These are phyloP conservation scores for Choiromyces venosus DNA, from an alignment of 495 filamentous ascomycete species.

Conservation along the genomic window DNA sequence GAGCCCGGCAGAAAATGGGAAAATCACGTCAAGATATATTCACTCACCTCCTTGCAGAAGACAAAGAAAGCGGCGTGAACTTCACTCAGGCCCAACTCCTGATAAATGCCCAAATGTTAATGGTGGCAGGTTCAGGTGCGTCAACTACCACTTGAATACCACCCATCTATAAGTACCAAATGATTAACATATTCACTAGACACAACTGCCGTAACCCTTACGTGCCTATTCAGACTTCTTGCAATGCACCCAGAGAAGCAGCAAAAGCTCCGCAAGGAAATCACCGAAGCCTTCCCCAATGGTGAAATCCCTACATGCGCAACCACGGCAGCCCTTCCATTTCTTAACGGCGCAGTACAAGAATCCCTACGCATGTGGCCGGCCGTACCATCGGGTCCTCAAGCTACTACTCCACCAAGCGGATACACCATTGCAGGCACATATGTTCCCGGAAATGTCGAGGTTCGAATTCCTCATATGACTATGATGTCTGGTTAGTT, in stretches of 20 bases:
- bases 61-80: conserved; percentile 7
- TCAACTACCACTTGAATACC: conserved; percentile 11
- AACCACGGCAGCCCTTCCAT: conserved; percentile 26
- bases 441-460: conserved; percentile 46
- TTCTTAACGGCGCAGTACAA: conserved; percentile 50
- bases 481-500: background rate
- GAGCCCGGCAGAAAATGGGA: conserved; percentile 18
- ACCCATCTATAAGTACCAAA: conserved; percentile 9
- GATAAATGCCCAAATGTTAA: conserved; percentile 26
- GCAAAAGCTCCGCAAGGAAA: conserved; percentile 40
- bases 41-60: conserved; percentile 17
- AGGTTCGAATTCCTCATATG: background rate
- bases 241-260: conserved; percentile 9
- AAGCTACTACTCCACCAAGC: conserved; percentile 47
- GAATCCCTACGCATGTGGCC: conserved; percentile 54
- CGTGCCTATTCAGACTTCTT: background rate
- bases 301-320: conserved; percentile 21
- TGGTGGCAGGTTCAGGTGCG: conserved; percentile 26
- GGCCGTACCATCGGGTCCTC: conserved; percentile 47
- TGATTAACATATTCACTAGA: background rate
- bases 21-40: conserved; percentile 26
- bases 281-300: conserved; percentile 26
- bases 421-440: conserved; percentile 47
- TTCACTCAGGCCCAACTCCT: conserved; percentile 20
- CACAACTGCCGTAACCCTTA: background rate